Percentiles rank a stretch among this genome's conserved stretches.
Evolutionary conservation across 768 basidiomycete species (phyloP).

Genomic region (Porpolomopsis calyptriformis): DNA sequence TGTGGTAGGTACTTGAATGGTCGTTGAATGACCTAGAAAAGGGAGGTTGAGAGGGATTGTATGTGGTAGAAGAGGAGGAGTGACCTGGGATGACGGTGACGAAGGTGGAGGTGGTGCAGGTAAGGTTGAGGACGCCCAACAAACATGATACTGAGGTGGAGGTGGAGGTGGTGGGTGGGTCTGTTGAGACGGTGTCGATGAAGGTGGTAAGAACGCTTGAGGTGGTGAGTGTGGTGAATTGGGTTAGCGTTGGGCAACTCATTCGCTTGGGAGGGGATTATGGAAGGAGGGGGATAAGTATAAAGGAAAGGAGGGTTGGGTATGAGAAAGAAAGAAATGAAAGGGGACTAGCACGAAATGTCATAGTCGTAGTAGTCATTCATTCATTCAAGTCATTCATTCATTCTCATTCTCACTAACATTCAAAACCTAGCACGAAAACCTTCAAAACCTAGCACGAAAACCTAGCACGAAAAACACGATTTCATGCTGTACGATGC

Average conservation of each 20-base stretch:
- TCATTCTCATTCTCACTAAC: too few species aligned
- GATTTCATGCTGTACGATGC: too few species aligned
- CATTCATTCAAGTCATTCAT: too few species aligned
- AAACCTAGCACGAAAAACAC: too few species aligned
- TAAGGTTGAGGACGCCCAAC: background rate
- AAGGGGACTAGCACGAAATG: too few species aligned
- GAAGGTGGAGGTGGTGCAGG: constrained; percentile 14
- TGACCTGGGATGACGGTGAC: constrained; percentile 26
- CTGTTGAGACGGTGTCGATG: constrained; percentile 1
- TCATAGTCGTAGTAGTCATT: too few species aligned
- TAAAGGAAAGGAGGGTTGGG: too few species aligned
- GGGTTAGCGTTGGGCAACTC: constrained; percentile 5
- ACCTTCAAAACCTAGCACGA: too few species aligned
- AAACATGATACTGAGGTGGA: constrained; percentile 2
- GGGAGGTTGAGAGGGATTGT: background rate
- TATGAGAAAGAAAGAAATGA: too few species aligned
- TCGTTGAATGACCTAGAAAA: constrained; percentile 15
- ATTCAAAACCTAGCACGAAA: too few species aligned
- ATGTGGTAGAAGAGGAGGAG: background rate
- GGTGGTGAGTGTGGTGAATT: constrained; percentile 2
- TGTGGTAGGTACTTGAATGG: constrained; percentile 26
- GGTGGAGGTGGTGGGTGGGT: constrained; percentile 4
- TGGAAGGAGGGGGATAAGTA: too few species aligned
- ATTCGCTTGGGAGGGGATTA: too few species aligned
- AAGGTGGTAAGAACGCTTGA: constrained; percentile 1